phyloP scores from a whole-genome alignment of 2,329 filamentous ascomycete species.

The Neofusicoccum sp. region DNA sequence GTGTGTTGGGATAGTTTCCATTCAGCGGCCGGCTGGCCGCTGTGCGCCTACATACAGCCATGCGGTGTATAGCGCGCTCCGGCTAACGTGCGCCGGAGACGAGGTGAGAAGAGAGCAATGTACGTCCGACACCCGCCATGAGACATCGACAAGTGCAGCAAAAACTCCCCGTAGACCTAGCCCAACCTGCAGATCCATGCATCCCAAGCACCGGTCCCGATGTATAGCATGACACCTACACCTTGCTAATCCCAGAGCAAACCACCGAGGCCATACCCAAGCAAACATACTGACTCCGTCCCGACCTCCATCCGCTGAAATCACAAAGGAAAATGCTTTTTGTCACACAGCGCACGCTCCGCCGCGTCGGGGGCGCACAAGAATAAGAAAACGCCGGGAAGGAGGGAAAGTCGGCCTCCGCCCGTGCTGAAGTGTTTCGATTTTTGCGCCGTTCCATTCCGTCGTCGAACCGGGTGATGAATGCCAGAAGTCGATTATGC shows the following conservation, averaged over 20 bases:
- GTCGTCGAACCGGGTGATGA: conserved; percentile 4
- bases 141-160: conserved; percentile 6
- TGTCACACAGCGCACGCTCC: conserved; percentile 4
- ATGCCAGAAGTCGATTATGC: conserved; percentile 15
- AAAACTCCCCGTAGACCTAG: conserved; percentile 7
- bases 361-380: background rate
- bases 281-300: conserved; percentile 7
- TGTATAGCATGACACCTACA: conserved; percentile 13
- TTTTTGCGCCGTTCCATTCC: conserved; percentile 12
- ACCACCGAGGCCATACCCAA: conserved; percentile 14
- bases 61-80: conserved; percentile 14
- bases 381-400: background rate
- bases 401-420: background rate
- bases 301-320: background rate
- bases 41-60: conserved; percentile 17
- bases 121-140: background rate
- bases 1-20: background rate
- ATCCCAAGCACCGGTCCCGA: conserved; percentile 16
- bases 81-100: background rate
- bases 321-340: conserved; percentile 11
- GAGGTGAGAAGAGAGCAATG: conserved; percentile 3
- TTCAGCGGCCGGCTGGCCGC: background rate
- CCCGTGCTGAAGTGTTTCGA: conserved; percentile 5
- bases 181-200: conserved; percentile 5
- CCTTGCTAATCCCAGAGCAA: conserved; percentile 18